These are phyloP conservation scores for Trichoderma harzianum DNA, from an alignment of 2,329 filamentous ascomycete genomes.

Conservation along the genomic window DNA sequence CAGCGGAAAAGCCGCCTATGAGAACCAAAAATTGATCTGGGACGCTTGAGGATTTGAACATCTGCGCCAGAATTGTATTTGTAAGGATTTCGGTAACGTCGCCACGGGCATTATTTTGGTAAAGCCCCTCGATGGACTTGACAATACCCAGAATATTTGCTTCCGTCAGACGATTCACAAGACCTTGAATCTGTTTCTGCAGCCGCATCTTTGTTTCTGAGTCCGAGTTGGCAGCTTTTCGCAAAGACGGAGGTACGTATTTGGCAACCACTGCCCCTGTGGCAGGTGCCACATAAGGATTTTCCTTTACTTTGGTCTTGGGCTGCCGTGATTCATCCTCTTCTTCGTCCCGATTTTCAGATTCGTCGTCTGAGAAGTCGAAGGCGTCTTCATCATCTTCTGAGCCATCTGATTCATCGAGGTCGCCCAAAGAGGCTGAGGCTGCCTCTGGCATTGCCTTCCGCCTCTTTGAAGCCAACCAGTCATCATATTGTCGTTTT, in stretches of 20 bases:
- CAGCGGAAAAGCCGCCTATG: conserved; percentile 83
- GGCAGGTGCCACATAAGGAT: conserved; percentile 79
- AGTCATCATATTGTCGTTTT: conserved; percentile 56
- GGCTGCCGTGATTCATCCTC: conserved; percentile 27
- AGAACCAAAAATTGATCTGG: conserved; percentile 89
- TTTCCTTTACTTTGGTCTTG: conserved; percentile 63
- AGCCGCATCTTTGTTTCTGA: conserved; percentile 66
- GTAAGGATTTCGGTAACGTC: conserved; percentile 80
- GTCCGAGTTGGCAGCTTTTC: conserved; percentile 60
- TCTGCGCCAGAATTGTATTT: conserved; percentile 72
- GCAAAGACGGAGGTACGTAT: conserved; percentile 86
- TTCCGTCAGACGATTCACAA: conserved; percentile 90
- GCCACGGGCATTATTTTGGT: conserved; percentile 79
- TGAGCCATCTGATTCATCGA: conserved; percentile 23
- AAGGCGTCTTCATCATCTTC: conserved; percentile 27
- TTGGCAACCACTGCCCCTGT: conserved; percentile 53
- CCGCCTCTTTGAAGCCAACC: conserved; percentile 52
- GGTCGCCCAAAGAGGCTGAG: conserved; percentile 19
- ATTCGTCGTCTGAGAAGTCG: conserved; percentile 27
- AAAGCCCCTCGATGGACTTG: conserved; percentile 76
- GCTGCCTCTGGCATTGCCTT: conserved; percentile 24
- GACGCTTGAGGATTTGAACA: conserved; percentile 73
- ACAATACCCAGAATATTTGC: conserved; percentile 84
- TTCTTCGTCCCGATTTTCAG: conserved; percentile 31
- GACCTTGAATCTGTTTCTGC: conserved; percentile 77